Base-by-base conservation (phyloP, 2,329 filamentous ascomycete species). In the Diaporthe ilicicola region DNA sequence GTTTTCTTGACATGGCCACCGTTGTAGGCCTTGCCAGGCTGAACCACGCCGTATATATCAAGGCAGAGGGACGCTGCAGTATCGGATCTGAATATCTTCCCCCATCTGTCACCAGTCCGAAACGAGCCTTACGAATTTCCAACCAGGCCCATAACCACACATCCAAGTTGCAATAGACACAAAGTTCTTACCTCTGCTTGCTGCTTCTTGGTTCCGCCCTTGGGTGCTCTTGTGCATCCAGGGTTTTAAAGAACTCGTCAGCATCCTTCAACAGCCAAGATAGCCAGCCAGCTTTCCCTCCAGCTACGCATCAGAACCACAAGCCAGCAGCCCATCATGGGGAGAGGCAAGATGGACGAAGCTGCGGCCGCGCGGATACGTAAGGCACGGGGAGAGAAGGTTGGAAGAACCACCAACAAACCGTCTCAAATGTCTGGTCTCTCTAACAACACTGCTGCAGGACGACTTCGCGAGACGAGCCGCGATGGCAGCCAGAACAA, bases 341-440 rank as follows among this genome's bases (percentile, higher is more conserved):
- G 78, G 5, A 78, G 77, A 56, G 76, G 77, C 32, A 83, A 81
- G 72, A 85, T 85, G 83, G 82, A 84, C 73, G 79, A 82, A 3
- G 79, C 80, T 19, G 81, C 81, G 6, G 83, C 80, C 3, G 80
- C 80, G 59, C 79, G 83, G 65, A 85, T 85, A 72, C 77, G 78
- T 39, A 83, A 79, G 70, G 79, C 83, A 4, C 79, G 81, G 46
- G 84, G 84, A 15, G 79, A 79, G 19, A 81, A 82, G 73, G 83
- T 84, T 73, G 72, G 77, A 73, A 9, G 46, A 56, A 12, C 34
- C 46, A 51, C 56, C 24, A 22, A 34, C n/a, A 19, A 61, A 51
- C 27, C 39, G 39, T 29, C 48, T 56, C 34, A 15, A 44, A 32
- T 44, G 37, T 64, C 17, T 54, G 53, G 34, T 42, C 64, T 39